These are phyloP conservation scores for Microdochium bolleyi DNA, from an alignment of 2,329 filamentous ascomycete genomes.

Conservation along the genomic window DNA sequence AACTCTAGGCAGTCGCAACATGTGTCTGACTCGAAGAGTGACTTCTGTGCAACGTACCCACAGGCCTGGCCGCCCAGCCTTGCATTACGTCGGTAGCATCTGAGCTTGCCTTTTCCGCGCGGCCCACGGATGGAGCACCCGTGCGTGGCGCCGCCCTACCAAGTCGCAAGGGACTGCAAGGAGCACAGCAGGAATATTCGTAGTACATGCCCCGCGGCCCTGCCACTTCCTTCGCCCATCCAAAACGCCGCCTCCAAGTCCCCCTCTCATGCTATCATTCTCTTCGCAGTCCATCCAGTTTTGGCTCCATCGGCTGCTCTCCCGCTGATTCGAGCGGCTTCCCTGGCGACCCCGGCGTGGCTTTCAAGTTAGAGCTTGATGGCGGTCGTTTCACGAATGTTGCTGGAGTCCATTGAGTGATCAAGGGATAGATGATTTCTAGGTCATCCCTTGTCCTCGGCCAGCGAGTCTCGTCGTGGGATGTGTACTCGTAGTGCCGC, in stretches of 20 bases:
- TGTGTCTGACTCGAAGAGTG: background rate
- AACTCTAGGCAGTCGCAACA: background rate
- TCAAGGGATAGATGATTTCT: background rate
- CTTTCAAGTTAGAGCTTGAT: background rate
- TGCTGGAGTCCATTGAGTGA: background rate
- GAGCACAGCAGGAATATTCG: background rate
- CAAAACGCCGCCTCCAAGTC: background rate
- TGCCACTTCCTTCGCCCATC: background rate
- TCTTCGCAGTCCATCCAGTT: background rate
- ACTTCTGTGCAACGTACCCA: background rate
- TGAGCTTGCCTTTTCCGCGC: background rate
- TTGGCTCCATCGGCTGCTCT: background rate
- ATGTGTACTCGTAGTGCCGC: background rate
- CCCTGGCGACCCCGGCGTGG: background rate
- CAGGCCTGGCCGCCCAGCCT: background rate
- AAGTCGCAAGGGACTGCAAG: background rate
- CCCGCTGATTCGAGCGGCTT: background rate
- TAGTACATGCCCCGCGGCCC: background rate
- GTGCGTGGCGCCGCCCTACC: background rate
- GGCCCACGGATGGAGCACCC: background rate
- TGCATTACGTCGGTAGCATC: background rate
- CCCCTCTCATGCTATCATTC: background rate
- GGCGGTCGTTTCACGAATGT: background rate
- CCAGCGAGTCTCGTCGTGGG: background rate
- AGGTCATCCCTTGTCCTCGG: background rate